phyloP scores from a whole-genome alignment of 2,329 filamentous ascomycete genomes.

The Apiospora phragmitis region DNA sequence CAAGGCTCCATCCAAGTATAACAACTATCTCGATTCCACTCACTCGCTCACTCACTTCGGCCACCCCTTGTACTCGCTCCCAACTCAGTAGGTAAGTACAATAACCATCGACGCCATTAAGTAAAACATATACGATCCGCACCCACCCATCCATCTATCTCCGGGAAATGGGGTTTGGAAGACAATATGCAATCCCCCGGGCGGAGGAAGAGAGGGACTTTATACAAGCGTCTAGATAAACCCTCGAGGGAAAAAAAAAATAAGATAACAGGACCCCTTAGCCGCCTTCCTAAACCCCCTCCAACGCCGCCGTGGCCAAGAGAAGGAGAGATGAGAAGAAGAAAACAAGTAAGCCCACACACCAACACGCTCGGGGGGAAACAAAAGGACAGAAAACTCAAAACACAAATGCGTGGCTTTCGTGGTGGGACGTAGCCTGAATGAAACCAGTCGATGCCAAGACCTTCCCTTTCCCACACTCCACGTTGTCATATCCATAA shows the following conservation, averaged over 20 bases:
- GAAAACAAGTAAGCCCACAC: neutral
- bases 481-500: constrained; percentile 1
- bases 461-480: neutral
- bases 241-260: neutral
- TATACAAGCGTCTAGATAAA: neutral
- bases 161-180: neutral
- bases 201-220: neutral
- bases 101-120: neutral
- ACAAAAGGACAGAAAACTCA: neutral
- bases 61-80: neutral
- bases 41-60: neutral
- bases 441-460: constrained; percentile 1
- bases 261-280: neutral
- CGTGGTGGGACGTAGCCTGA: neutral
- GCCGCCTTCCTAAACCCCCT: neutral
- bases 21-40: neutral
- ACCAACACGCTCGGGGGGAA: neutral
- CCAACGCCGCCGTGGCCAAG: neutral
- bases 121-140: neutral
- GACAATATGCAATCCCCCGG: neutral
- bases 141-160: neutral
- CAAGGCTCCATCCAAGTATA: neutral
- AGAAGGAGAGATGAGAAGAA: neutral
- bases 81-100: neutral
- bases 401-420: neutral